Percentiles rank a stretch among this genome's conserved stretches.
These are phyloP conservation scores for Termitomyces sp. DNA, from an alignment of 768 basidiomycete genomes.

Conservation along the genomic window DNA sequence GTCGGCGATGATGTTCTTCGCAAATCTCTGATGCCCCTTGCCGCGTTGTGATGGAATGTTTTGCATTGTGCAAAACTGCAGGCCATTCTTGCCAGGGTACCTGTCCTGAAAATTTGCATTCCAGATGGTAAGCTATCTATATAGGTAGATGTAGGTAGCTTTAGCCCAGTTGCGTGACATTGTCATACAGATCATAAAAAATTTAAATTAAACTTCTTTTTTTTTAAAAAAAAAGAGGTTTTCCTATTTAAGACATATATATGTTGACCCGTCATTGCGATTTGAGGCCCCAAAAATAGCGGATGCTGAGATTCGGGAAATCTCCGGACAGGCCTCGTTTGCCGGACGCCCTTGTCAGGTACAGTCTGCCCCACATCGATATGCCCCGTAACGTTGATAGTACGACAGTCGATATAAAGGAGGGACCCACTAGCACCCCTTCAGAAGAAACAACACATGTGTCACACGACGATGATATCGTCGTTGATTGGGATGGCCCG, in stretches of 20 bases:
- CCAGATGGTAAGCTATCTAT: background rate
- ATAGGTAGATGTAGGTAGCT: no score
- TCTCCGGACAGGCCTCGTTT: no score
- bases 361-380: background rate
- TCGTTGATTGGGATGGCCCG: constrained; percentile 64
- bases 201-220: no score
- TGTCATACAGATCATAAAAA: no score
- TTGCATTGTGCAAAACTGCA: background rate
- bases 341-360: no score
- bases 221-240: no score
- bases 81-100: background rate
- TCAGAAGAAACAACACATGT: background rate
- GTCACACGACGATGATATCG: constrained; percentile 13
- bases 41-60: background rate
- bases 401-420: background rate
- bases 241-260: no score
- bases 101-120: background rate
- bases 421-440: background rate
- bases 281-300: no score
- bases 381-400: constrained; percentile 7
- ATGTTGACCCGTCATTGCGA: no score
- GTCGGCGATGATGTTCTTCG: background rate
- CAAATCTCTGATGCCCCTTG: background rate
- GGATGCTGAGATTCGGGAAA: no score
- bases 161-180: no score